Conservation (phyloP, 2,329 filamentous ascomycete species). For the Venturia aucupariae region DNA sequence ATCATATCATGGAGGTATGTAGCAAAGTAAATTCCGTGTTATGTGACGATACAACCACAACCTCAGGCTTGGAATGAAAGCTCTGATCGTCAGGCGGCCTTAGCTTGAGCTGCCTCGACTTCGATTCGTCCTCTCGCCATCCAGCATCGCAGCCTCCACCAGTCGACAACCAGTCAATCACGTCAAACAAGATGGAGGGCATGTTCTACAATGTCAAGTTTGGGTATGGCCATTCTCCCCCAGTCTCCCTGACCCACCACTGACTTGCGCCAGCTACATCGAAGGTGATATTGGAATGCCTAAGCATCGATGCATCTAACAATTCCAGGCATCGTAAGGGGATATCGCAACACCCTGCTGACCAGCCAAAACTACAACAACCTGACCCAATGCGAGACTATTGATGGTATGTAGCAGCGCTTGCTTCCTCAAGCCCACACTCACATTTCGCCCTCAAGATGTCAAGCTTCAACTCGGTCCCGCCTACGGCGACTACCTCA, state of each 20-base stretch:
- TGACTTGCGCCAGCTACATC: constrained; percentile 59
- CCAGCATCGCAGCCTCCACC: background rate
- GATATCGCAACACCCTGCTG: constrained; percentile 89
- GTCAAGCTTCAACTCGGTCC: constrained; percentile 96
- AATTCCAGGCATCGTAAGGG: constrained; percentile 71
- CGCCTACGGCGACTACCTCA: constrained; percentile 94
- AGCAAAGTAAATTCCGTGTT: too few relatives aligned
- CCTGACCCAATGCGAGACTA: constrained; percentile 93
- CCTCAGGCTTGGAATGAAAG: background rate
- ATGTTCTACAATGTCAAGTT: constrained; percentile 92
- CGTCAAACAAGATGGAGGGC: constrained; percentile 61
- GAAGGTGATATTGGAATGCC: constrained; percentile 38
- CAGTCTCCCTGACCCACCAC: constrained; percentile 13
- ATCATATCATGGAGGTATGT: too few relatives aligned
- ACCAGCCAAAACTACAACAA: constrained; percentile 89
- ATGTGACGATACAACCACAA: too few relatives aligned
- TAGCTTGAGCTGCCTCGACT: constrained; percentile 1
- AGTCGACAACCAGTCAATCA: background rate
- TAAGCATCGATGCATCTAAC: background rate
- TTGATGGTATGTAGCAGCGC: constrained; percentile 62
- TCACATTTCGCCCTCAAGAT: constrained; percentile 47
- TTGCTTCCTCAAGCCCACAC: background rate
- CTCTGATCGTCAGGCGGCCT: background rate
- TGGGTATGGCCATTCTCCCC: constrained; percentile 50
- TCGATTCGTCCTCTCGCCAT: background rate